phyloP scores from a whole-genome alignment of 2,329 filamentous ascomycete species.

The Hypocrella siamensis region DNA sequence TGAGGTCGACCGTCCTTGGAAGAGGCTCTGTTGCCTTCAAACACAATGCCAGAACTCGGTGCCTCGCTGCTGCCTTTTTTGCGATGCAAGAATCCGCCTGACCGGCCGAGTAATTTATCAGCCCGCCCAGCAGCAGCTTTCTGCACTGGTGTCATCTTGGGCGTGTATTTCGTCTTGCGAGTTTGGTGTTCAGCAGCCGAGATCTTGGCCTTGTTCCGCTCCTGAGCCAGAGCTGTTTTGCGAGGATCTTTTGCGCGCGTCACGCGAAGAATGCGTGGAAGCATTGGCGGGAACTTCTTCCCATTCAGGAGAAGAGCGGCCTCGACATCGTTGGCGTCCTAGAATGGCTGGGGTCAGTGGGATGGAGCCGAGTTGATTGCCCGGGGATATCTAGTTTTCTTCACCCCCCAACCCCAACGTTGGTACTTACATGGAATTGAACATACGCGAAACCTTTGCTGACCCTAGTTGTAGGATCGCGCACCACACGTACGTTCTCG shows the following conservation, averaged over 20 bases:
- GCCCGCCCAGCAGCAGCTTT: constrained; percentile 60
- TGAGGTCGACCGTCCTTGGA: constrained; percentile 47
- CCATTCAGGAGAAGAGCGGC: constrained; percentile 75
- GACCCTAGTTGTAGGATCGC: constrained; percentile 78
- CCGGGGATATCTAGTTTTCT: too few species aligned
- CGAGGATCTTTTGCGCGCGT: constrained; percentile 65
- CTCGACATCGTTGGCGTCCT: constrained; percentile 78
- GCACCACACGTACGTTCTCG: constrained; percentile 83
- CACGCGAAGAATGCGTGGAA: constrained; percentile 78
- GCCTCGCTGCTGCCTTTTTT: constrained; percentile 18
- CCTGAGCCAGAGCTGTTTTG: constrained; percentile 36
- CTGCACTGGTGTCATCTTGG: constrained; percentile 55
- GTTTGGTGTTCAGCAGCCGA: constrained; percentile 20
- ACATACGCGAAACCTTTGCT: constrained; percentile 97
- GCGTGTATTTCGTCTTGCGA: constrained; percentile 41
- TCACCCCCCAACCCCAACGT: too few species aligned
- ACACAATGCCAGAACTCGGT: constrained; percentile 58
- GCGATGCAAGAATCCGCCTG: constrained; percentile 38
- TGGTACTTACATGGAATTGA: constrained; percentile 61
- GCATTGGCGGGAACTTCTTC: constrained; percentile 86
- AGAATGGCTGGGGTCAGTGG: not conserved
- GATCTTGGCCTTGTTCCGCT: constrained; percentile 14
- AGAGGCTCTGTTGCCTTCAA: constrained; percentile 65
- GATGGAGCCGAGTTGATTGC: too few species aligned
- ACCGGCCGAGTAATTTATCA: constrained; percentile 55